Base-by-base conservation (phyloP, 208 protist species). In the Wallacemonas sp. region DNA sequence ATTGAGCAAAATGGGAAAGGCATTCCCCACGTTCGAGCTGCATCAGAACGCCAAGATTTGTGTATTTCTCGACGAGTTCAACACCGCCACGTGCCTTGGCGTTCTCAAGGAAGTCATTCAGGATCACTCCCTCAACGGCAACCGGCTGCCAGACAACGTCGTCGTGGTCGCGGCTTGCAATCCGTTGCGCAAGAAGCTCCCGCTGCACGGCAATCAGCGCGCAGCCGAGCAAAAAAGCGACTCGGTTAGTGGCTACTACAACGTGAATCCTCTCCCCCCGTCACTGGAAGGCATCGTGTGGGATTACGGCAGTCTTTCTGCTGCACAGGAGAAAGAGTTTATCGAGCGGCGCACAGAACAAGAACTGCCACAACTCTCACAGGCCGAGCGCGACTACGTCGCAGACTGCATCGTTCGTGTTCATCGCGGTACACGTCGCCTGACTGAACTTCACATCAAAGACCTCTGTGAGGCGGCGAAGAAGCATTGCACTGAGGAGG, bases 61-160 rank as follows among this genome's bases (percentile, higher is more conserved):
- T n/a, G n/a, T n/a, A n/a, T n/a, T n/a, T n/a, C n/a, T n/a, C n/a
- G n/a, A n/a, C n/a, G n/a, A n/a, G n/a, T n/a, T n/a, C n/a, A n/a
- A n/a, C n/a, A n/a, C n/a, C n/a, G n/a, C n/a, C n/a, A n/a, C n/a
- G n/a, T n/a, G n/a, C n/a, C n/a, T n/a, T n/a, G 57, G 57, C 17
- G 6, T 63, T 3, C 57, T 63, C 30, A 63, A 63, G 57, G 57
- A 63, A n/a, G 24, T 63, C 19, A 39, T 63, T 39, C 38, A 47
- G 21, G 57, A 63, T 26, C 57, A 39, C 29, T 47, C 34, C 30
- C 5, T 63, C 23, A 3, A 27, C 19, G 57, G 57, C 11, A 11
- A 46, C 30, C 34, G 4, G 11, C 36, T 63, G 19, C 57, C 57
- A 8, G 11, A 3, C 6, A 46, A 47, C 34, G 8, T 63, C n/a